Percentiles rank a stretch among this genome's conserved stretches.
phyloP scores from a whole-genome alignment of 306 rosid genomes.

The Rosa rugosa region DNA sequence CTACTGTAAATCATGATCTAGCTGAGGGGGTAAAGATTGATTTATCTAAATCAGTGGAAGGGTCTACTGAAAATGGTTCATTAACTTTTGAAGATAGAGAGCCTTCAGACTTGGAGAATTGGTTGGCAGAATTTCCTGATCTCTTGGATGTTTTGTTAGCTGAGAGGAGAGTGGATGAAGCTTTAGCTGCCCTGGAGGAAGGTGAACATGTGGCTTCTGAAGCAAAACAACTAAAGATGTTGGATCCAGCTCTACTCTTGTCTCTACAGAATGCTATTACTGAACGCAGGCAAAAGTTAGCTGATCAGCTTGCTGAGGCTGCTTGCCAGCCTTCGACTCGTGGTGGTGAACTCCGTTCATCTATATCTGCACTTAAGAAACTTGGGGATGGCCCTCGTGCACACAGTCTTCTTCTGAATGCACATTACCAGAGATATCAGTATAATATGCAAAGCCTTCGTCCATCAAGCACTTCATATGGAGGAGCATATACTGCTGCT shows the following conservation, averaged over 20 bases:
- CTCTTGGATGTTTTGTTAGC: conserved; percentile 91
- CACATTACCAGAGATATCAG: conserved; percentile 86
- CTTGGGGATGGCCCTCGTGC: conserved; percentile 98
- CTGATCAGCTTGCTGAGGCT: conserved; percentile 99
- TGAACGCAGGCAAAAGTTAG: conserved; percentile 73
- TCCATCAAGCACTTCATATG: conserved; percentile 95
- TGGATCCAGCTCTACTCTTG: conserved; percentile 50
- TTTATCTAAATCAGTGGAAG: conserved; percentile 52
- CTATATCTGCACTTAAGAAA: conserved; percentile 85
- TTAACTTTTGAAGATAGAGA: conserved; percentile 54
- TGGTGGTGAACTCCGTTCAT: conserved; percentile 87
- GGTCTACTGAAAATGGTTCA: conserved; percentile 37
- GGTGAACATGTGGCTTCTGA: conserved; percentile 79
- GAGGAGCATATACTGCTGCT: conserved; percentile 99
- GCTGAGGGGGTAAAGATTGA: conserved; percentile 87
- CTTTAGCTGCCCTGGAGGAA: conserved; percentile 82
- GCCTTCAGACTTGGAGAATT: conserved; percentile 74
- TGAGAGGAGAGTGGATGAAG: conserved; percentile 92
- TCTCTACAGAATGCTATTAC: conserved; percentile 69
- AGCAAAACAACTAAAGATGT: conserved; percentile 63
- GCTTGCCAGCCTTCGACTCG: conserved; percentile 99
- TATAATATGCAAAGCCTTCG: conserved; percentile 92
- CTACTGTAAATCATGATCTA: conserved; percentile 89
- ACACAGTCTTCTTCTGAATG: conserved; percentile 78
- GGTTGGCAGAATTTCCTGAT: conserved; percentile 94